Evolutionary conservation across 2,329 filamentous ascomycete genomes (phyloP).

Genomic region (Colletotrichum caudatum): DNA sequence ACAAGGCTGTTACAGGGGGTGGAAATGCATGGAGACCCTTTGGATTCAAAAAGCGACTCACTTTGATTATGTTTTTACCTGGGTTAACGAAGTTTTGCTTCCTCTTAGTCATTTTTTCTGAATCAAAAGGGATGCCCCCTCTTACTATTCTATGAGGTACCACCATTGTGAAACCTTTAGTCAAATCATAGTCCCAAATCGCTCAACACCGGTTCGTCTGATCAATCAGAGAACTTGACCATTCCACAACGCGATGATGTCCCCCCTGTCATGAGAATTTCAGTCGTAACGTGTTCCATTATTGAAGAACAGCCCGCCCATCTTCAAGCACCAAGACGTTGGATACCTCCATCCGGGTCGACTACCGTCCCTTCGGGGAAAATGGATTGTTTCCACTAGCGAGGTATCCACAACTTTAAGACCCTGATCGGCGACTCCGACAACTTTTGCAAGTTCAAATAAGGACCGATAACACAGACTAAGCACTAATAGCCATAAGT

Average conservation of each 20-base stretch:
- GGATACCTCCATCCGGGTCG: background rate
- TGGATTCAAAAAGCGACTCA: background rate
- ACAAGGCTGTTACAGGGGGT: too few relatives aligned
- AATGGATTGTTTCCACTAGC: too few relatives aligned
- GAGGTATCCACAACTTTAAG: too few relatives aligned
- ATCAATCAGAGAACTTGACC: background rate
- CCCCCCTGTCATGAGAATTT: background rate
- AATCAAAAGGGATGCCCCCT: background rate
- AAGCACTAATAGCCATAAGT: too few relatives aligned
- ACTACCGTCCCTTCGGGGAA: too few relatives aligned
- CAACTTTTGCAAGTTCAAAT: too few relatives aligned
- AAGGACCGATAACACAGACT: too few relatives aligned
- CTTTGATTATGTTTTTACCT: background rate
- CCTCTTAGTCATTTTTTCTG: background rate
- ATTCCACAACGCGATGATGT: background rate
- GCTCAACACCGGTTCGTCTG: background rate
- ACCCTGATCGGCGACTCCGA: too few relatives aligned
- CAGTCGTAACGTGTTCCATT: too few relatives aligned
- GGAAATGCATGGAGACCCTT: background rate
- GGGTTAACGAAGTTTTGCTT: background rate
- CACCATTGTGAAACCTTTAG: background rate
- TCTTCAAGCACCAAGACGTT: background rate
- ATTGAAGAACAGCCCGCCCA: too few relatives aligned
- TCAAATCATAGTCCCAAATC: background rate
- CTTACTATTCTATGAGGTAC: background rate